phyloP scores from a whole-genome alignment of 2,329 filamentous ascomycete species.

The Fusarium sp. region DNA sequence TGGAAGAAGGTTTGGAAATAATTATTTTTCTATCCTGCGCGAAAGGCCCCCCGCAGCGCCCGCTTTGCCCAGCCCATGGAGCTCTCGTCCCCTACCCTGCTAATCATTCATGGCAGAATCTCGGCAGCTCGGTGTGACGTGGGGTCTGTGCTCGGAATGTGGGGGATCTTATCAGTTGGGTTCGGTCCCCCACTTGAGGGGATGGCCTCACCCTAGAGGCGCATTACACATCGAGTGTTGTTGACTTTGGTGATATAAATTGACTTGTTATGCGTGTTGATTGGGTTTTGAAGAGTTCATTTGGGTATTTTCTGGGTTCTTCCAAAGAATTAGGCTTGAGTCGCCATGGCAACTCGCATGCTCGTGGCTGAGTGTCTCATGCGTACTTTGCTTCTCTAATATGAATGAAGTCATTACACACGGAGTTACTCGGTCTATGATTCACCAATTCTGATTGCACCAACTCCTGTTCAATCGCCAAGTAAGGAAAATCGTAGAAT shows the following conservation, averaged over 20 bases:
- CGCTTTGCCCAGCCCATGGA: slow-evolving; percentile 21
- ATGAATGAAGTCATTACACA: background rate
- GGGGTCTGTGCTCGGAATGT: slow-evolving; percentile 21
- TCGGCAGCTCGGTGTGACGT: slow-evolving; percentile 6
- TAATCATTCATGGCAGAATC: slow-evolving; percentile 20
- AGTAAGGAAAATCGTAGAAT: background rate
- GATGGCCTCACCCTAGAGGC: slow-evolving; percentile 22
- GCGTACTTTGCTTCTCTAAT: background rate
- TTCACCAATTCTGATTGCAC: background rate
- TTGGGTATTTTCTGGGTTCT: background rate
- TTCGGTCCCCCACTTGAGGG: slow-evolving; percentile 26
- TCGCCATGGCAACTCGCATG: background rate
- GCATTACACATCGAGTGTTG: background rate
- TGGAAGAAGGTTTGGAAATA: slow-evolving; percentile 29
- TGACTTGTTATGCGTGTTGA: background rate
- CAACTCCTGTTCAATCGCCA: background rate
- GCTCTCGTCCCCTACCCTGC: slow-evolving; percentile 40
- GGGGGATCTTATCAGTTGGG: slow-evolving; percentile 36
- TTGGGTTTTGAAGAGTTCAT: background rate
- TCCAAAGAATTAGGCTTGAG: background rate
- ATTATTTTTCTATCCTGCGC: slow-evolving; percentile 40
- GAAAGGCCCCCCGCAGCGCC: slow-evolving; percentile 23
- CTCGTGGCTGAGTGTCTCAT: background rate
- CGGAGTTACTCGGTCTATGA: background rate
- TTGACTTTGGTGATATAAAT: background rate